Base-by-base conservation (phyloP, 1,139 yeast species). In the Blastobotrys petasosporus region DNA sequence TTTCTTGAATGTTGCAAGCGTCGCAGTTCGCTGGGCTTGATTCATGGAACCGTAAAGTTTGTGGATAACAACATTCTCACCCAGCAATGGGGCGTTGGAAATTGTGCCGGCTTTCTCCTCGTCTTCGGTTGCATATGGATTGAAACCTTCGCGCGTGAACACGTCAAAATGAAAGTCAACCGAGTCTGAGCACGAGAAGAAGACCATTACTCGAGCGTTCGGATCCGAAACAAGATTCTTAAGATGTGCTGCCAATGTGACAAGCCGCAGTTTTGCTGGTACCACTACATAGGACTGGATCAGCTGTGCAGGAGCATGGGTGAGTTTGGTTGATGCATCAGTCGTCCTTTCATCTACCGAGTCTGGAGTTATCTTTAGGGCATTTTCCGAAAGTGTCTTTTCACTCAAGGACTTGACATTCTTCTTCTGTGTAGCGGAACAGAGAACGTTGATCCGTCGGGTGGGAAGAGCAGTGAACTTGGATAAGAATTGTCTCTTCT, bases 371-470 rank as follows among this genome's bases (percentile, higher is more conserved):
- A 87, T 76, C 75, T 85, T 73, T 54, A 83, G 79, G 1, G 95
- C 90, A 51, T 84, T 73, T 39, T 75, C 70, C 5, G 51, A 46
- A 51, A 90, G 70, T 0, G 94, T 76, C 20, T 85, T 74, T 52
- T 83, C 82, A 29, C 96, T 96, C 46, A 92, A 71, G 58, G 85
- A 80, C 56, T 82, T 77, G 10, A 86, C 97, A 50, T 79, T 82
- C 33, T 79, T 79, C 58, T 85, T 87, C 68, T 87, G 80, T 0
- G 99, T 92, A 1, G 99, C 99, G 25, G 97, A 88, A 71, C 98
- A 92, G 50, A 92, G 68, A 8, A 92, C 76, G 54, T 85, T 88
- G 41, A 86, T 75, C 59, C 96, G 75, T 54, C 75, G 74, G 0
- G 64, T 62, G 1, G 97, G 97, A 50, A 90, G 72, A 2, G 72